Evolutionary conservation across 176 grass and related monocot species (phyloP).

Genomic region (Phoenix dactylifera): DNA sequence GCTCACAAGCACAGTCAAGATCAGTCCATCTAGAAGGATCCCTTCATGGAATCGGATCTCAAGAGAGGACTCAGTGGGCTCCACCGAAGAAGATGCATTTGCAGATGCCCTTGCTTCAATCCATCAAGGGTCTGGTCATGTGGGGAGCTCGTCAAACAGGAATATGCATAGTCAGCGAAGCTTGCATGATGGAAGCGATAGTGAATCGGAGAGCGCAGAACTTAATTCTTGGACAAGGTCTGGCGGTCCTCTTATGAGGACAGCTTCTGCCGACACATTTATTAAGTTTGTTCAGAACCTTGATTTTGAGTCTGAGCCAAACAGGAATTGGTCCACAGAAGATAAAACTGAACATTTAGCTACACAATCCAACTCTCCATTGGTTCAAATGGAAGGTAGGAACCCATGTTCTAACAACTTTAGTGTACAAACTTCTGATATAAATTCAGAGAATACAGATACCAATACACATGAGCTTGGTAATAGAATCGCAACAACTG

Average conservation of each 20-base stretch:
- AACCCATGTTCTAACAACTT: slow-evolving; percentile 17
- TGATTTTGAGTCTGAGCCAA: slow-evolving; percentile 54
- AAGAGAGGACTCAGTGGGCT: slow-evolving; percentile 85
- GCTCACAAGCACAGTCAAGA: slow-evolving; percentile 32
- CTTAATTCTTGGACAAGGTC: slow-evolving; percentile 81
- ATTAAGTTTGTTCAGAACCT: slow-evolving; percentile 91
- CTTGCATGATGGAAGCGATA: slow-evolving; percentile 69
- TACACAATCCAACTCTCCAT: slow-evolving; percentile 25
- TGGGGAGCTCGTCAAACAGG: slow-evolving; percentile 29
- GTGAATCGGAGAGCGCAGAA: slow-evolving; percentile 81
- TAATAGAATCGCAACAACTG: background rate
- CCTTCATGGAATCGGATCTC: slow-evolving; percentile 97
- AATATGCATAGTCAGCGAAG: slow-evolving; percentile 30
- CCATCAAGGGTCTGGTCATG: slow-evolving; percentile 31
- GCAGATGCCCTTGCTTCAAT: slow-evolving; percentile 25
- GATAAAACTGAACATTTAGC: slow-evolving; percentile 23
- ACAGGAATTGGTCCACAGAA: slow-evolving; percentile 25
- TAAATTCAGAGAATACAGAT: slow-evolving; percentile 41
- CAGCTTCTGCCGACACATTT: slow-evolving; percentile 71
- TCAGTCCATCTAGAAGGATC: slow-evolving; percentile 79
- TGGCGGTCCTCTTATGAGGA: slow-evolving; percentile 93
- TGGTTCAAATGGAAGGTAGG: slow-evolving; percentile 26
- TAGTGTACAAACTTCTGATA: slow-evolving; percentile 25
- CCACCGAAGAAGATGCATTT: slow-evolving; percentile 67
- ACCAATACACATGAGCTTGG: slow-evolving; percentile 1